Percentiles rank a stretch among this genome's conserved stretches.
Evolutionary conservation across 768 basidiomycete genomes (phyloP).

Genomic region (Mycena polygramma): DNA sequence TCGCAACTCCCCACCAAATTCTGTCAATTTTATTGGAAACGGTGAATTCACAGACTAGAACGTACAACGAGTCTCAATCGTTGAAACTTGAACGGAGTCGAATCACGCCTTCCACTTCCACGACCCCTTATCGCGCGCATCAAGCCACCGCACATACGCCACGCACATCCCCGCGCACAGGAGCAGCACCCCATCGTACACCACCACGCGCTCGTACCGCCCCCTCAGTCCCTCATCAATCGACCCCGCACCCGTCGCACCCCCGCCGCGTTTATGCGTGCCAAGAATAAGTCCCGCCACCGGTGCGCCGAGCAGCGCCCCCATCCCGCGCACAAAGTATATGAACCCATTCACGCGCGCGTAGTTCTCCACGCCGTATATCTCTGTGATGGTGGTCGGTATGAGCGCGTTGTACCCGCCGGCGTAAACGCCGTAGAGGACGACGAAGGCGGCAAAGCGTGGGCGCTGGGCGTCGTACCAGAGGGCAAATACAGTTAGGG

Average conservation of each 20-base stretch:
- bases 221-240: slow-evolving; percentile 37
- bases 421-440: slow-evolving; percentile 58
- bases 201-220: slow-evolving; percentile 53
- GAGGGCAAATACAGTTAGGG: slow-evolving; percentile 54
- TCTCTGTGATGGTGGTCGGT: slow-evolving; percentile 58
- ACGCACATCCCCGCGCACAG: slow-evolving; percentile 54
- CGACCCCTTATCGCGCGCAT: slow-evolving; percentile 54
- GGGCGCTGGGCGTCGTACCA: slow-evolving; percentile 55
- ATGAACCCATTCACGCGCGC: slow-evolving; percentile 56
- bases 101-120: slow-evolving; percentile 57
- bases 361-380: slow-evolving; percentile 59
- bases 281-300: slow-evolving; percentile 58
- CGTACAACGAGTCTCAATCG: too few relatives aligned
- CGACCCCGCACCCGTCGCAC: slow-evolving; percentile 41
- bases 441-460: slow-evolving; percentile 55
- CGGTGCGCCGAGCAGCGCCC: slow-evolving; percentile 56
- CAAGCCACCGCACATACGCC: slow-evolving; percentile 56
- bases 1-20: too few relatives aligned
- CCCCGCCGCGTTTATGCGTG: slow-evolving; percentile 42
- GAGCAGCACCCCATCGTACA: slow-evolving; percentile 53
- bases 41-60: too few relatives aligned
- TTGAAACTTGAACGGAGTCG: too few relatives aligned
- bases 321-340: slow-evolving; percentile 58
- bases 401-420: slow-evolving; percentile 61
- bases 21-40: too few relatives aligned